Evolutionary conservation across 192 early-diverging fungal genomes (phyloP), one percentile per base, ranked within the genome.

Genomic region (Paraglomus occultum): DNA sequence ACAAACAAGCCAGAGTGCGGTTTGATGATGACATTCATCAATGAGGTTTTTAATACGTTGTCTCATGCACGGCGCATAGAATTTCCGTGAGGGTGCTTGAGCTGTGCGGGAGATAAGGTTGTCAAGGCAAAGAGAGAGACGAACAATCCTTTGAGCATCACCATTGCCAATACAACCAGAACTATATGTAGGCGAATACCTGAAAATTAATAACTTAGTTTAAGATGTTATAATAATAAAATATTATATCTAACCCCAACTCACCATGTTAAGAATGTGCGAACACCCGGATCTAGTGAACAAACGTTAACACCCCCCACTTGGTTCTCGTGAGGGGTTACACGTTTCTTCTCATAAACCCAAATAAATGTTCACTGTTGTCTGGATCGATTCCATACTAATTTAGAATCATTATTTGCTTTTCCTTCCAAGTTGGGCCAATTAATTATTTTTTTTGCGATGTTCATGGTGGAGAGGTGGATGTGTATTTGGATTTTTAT

Each of bases 31-130:
- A 55, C 53, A 55, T 23, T 55, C 53, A 55, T 55, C 8, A 17
- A 55, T 55, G 23, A 55, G 53, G 23, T 55, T 17, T 55, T 55
- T 50, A 8, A 55, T 23, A 20, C 17, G 53, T 55, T 55, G 53
- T 8, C 8, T 15, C 53, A 55, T 55, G 17, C 53, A 23, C 17
- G 53, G 8, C 53, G 7, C 23, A 20, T 23, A 8, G n/a, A 7
- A 17, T 55, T 23, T 15, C 23, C 53, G 53, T 55, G 53, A 8
- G n/a, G 17, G 53, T 55, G 17, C 53, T 23, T 55, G 53, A 55
- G 8, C n/a, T 8, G 53, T 55, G 17, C 53, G 23, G 8, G 53
- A 55, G 17, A 55, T 55, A 6, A 55, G 17, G 23, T 23, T 55
- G 23, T 55, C 53, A 55, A 55, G 53, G 23, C 17, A 15, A 55